Percentiles rank a stretch among this genome's conserved stretches.
Evolutionary conservation across 1,139 yeast genomes (phyloP).

Genomic region (Candida tetrigidarum): DNA sequence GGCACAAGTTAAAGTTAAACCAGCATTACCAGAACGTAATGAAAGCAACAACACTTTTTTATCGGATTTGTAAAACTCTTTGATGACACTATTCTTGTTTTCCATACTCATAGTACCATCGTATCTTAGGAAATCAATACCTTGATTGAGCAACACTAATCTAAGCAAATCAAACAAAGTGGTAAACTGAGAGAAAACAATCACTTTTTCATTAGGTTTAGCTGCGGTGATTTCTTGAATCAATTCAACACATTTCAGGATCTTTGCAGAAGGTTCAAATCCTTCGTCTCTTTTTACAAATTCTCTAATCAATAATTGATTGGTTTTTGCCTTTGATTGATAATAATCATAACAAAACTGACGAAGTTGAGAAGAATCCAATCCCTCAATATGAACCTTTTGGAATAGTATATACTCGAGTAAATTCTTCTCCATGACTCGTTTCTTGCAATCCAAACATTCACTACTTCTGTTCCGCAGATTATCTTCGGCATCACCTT

Average conservation of each 20-base stretch:
- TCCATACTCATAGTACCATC: slow-evolving; percentile 82
- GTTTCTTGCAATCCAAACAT: slow-evolving; percentile 54
- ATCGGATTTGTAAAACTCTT: slow-evolving; percentile 60
- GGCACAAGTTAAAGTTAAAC: slow-evolving; percentile 90
- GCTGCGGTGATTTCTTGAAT: slow-evolving; percentile 44
- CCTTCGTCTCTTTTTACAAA: slow-evolving; percentile 36
- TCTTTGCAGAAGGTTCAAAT: slow-evolving; percentile 57
- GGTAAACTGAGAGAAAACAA: slow-evolving; percentile 87
- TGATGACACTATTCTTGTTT: slow-evolving; percentile 64
- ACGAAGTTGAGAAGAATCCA: slow-evolving; percentile 10
- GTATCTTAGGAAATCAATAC: slow-evolving; percentile 62
- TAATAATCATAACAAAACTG: slow-evolving; percentile 15
- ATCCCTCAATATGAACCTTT: slow-evolving; percentile 39
- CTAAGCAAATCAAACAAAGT: slow-evolving; percentile 73
- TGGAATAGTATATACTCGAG: slow-evolving; percentile 58
- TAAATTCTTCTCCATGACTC: slow-evolving; percentile 44
- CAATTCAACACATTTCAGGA: slow-evolving; percentile 51
- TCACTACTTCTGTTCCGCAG: slow-evolving; percentile 45
- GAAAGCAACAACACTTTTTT: slow-evolving; percentile 69
- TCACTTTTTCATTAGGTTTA: slow-evolving; percentile 61
- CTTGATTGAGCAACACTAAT: slow-evolving; percentile 52
- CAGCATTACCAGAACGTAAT: slow-evolving; percentile 91
- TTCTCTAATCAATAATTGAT: slow-evolving; percentile 25
- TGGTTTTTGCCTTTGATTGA: slow-evolving; percentile 12
- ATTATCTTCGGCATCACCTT: slow-evolving; percentile 31